Conservation (phyloP, 805 yeast genomes). For the Huiozyma sinensis region DNA sequence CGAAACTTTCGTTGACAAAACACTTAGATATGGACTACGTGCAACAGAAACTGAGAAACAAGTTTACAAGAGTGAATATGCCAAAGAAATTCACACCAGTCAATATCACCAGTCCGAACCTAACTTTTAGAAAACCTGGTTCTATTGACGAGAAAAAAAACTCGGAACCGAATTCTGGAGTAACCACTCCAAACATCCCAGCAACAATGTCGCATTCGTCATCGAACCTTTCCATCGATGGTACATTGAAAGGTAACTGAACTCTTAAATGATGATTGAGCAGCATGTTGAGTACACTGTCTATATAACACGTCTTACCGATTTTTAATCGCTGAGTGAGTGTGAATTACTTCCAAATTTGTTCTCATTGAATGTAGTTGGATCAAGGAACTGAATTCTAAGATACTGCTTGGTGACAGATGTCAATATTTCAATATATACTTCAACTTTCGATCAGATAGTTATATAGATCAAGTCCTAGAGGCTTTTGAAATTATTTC, state of each 20-base stretch:
- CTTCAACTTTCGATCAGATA: background rate
- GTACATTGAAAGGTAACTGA: conserved; percentile 3
- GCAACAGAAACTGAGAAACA: conserved; percentile 63
- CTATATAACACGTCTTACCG: no score
- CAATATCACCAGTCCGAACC: conserved; percentile 61
- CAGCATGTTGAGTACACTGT: no score
- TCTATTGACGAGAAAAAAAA: conserved; percentile 1
- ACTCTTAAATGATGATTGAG: background rate
- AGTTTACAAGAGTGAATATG: conserved; percentile 76
- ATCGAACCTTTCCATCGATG: conserved; percentile 11
- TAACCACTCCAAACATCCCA: background rate
- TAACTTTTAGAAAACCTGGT: conserved; percentile 18
- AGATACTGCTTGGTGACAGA: background rate
- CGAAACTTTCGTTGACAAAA: conserved; percentile 79
- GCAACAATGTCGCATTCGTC: conserved; percentile 9
- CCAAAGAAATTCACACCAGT: conserved; percentile 91
- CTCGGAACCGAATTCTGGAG: background rate
- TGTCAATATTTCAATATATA: background rate
- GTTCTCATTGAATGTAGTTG: no score
- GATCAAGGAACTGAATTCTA: background rate
- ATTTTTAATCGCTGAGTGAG: no score
- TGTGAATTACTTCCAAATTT: no score
- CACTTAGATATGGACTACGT: conserved; percentile 89
- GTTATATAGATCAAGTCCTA: background rate
- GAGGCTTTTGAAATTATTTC: background rate